Evolutionary conservation across 495 filamentous ascomycete species (phyloP), one percentile per base, ranked within the genome.

Genomic region (Cenococcum geophilum): DNA sequence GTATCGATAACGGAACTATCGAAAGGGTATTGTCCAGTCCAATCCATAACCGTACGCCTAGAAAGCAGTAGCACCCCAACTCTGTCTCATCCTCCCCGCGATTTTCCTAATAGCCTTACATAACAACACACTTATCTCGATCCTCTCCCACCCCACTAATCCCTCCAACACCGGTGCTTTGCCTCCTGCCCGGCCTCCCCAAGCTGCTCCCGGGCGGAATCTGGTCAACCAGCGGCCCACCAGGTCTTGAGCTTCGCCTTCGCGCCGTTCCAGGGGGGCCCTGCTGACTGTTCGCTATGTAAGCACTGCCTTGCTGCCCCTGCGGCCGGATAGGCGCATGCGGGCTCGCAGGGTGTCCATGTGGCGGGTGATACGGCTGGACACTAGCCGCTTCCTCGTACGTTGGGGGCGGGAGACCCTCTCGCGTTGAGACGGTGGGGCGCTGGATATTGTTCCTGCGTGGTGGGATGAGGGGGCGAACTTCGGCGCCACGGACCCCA

Each of bases 311-410:
- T 51, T 57, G 59, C 40, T 45, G 47, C n/a, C 53, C 53, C 36
- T 35, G 57, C 16, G 60, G 36, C 23, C 55, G 8, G 5, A 60
- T 40, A 61, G 56, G 76, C 55, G 78, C 78, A n/a, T 67, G 67
- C 40, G 82, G 78, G 67, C 79, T 78, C 27, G 76, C 77, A 0
- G 87, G 82, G 60, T 83, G 81, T 18, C 80, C 77, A 21, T 74
- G 70, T 0, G 87, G 85, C 4, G 86, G 84, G 11, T 83, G 74
- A 63, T 89, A 91, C 5, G 80, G 79, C 6, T 77, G 79, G 52
- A 79, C 78, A 34, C 78, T 82, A 0, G 87, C 80, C 8, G 88
- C 86, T 76, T 92, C 87, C 73, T 93, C 90, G 70, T 95, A 95
- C 14, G 82, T 85, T 5, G 90, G 90, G 11, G 89, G 89, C 3